These are phyloP conservation scores for Farysia itapuensis DNA, from an alignment of 1,284 basidiomycete genomes.

Conservation along the genomic window DNA sequence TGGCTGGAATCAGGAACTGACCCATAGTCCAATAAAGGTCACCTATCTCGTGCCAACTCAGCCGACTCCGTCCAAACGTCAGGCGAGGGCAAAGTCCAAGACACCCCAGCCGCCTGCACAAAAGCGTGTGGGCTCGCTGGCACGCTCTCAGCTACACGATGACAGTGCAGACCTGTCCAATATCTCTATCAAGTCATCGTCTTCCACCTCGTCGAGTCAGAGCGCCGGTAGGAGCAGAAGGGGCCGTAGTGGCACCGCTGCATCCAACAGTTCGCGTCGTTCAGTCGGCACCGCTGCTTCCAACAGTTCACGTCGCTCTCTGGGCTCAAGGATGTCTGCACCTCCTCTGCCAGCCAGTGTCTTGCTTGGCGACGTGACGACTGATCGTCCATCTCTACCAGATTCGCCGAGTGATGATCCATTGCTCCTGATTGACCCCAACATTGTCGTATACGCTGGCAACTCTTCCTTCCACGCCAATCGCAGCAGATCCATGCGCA, in stretches of 20 bases:
- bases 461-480: conserved; percentile 1
- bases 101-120: conserved; percentile 7
- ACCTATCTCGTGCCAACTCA: conserved; percentile 22
- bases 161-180: background rate
- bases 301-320: background rate
- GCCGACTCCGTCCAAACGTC: conserved; percentile 2
- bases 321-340: background rate
- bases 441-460: conserved; percentile 2
- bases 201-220: background rate
- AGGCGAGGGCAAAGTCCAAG: conserved; percentile 14
- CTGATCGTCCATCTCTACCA: conserved; percentile 23
- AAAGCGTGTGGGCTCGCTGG: background rate
- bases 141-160: background rate
- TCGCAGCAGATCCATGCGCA: conserved; percentile 7
- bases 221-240: background rate
- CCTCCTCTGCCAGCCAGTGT: conserved; percentile 11
- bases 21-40: conserved; percentile 26
- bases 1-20: conserved; percentile 28
- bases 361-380: conserved; percentile 9
- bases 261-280: background rate
- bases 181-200: conserved; percentile 2
- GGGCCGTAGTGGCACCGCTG: too few relatives aligned
- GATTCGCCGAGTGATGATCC: conserved; percentile 41
- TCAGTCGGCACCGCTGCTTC: background rate
- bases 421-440: conserved; percentile 26